phyloP scores from a whole-genome alignment of 441 rosid species.

The Capsella rubella region DNA sequence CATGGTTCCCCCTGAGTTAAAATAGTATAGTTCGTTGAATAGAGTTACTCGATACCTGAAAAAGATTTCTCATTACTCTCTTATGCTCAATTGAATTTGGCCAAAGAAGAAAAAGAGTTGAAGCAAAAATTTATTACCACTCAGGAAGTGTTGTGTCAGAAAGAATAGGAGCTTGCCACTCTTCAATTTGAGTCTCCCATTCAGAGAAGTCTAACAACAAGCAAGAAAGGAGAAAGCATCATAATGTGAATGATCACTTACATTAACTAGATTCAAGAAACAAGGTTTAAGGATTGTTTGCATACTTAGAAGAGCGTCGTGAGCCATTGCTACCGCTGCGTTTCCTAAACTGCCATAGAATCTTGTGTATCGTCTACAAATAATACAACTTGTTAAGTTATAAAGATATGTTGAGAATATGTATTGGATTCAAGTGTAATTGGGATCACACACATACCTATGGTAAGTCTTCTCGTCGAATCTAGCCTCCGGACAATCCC shows the following conservation, averaged over 20 bases:
- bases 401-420: slow-evolving; percentile 15
- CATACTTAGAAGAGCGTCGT: slow-evolving; percentile 67
- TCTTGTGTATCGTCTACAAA: slow-evolving; percentile 67
- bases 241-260: slow-evolving; percentile 13
- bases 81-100: neutral
- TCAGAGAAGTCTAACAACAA: slow-evolving; percentile 48
- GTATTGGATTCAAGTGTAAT: neutral
- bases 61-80: neutral
- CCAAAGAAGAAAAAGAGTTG: neutral
- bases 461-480: slow-evolving; percentile 60
- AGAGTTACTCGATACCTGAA: slow-evolving; percentile 73
- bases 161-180: slow-evolving; percentile 76
- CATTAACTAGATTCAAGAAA: neutral
- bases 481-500: slow-evolving; percentile 75
- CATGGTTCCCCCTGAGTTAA: slow-evolving; percentile 71
- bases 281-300: neutral
- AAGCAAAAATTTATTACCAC: slow-evolving; percentile 49
- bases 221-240: slow-evolving; percentile 14
- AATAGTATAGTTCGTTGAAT: slow-evolving; percentile 77
- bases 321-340: slow-evolving; percentile 66
- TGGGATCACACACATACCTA: slow-evolving; percentile 47
- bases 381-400: slow-evolving; percentile 27
- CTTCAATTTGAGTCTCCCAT: slow-evolving; percentile 74
- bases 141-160: slow-evolving; percentile 67
- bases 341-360: slow-evolving; percentile 66